Conservation (phyloP, 768 basidiomycete genomes). For the Trametes gibbosa region DNA sequence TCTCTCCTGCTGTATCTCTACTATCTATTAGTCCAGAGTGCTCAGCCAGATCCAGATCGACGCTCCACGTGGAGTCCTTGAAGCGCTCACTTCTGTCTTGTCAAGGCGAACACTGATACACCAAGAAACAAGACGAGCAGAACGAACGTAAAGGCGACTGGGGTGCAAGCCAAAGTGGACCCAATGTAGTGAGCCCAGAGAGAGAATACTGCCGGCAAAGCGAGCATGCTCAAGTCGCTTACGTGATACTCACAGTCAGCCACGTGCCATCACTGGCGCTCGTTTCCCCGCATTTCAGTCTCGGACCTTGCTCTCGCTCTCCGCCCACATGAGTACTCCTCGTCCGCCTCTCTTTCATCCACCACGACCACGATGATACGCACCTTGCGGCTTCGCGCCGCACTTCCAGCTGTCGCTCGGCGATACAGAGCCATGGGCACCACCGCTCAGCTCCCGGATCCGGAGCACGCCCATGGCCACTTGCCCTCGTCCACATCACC, state of each 20-base stretch:
- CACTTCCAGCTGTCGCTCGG: not conserved
- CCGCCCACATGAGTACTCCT: not conserved
- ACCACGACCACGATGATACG: conserved; percentile 24
- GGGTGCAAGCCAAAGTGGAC: too few species aligned
- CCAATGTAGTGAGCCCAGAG: too few species aligned
- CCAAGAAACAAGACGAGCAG: too few species aligned
- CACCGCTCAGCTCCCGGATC: conserved; percentile 18
- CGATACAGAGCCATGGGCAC: conserved; percentile 12
- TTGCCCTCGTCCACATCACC: conserved; percentile 52
- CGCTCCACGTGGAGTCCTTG: too few species aligned
- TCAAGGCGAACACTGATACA: too few species aligned
- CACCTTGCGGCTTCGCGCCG: conserved; percentile 9
- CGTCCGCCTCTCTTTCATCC: not conserved
- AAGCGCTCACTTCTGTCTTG: too few species aligned
- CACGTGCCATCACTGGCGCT: not conserved
- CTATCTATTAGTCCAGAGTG: too few species aligned
- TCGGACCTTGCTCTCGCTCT: conserved; percentile 3
- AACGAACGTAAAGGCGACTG: too few species aligned
- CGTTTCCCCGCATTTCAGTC: conserved; percentile 5
- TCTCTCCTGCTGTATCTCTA: too few species aligned
- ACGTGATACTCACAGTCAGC: too few species aligned
- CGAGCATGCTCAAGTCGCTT: too few species aligned
- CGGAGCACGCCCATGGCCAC: conserved; percentile 29
- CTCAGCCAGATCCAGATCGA: not conserved
- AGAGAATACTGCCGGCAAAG: too few species aligned